phyloP scores from a whole-genome alignment of 352 stramenopile genomes.

The Saprolegnia diclina region DNA sequence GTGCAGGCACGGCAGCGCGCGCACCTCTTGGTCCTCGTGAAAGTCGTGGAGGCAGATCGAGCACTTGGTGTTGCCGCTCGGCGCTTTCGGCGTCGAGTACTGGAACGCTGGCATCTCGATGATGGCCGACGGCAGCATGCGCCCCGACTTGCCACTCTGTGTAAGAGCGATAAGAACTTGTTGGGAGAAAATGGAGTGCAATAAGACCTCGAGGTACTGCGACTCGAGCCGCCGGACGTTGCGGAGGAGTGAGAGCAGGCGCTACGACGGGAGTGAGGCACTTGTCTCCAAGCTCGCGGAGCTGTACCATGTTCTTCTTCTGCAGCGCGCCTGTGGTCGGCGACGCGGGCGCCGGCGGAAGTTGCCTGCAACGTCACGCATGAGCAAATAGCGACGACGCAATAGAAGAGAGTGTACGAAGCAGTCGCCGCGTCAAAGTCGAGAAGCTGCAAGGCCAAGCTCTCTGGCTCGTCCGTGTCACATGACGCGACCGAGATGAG shows the following conservation, averaged over 20 bases:
- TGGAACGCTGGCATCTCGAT: constrained; percentile 14
- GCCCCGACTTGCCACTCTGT: constrained; percentile 13
- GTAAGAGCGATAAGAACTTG: background rate
- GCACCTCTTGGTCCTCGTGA: constrained; percentile 79
- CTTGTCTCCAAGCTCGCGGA: background rate
- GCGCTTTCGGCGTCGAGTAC: background rate
- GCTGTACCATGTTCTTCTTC: constrained; percentile 12
- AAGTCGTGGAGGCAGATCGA: constrained; percentile 90
- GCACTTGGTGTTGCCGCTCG: constrained; percentile 35
- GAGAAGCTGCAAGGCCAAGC: constrained; percentile 20
- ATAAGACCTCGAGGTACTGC: constrained; percentile 18
- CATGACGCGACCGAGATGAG: constrained; percentile 20
- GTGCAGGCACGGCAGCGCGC: constrained; percentile 92
- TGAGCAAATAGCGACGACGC: background rate
- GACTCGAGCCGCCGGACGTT: constrained; percentile 18
- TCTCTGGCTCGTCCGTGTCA: constrained; percentile 18
- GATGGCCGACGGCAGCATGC: constrained; percentile 19
- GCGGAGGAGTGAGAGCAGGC: constrained; percentile 15
- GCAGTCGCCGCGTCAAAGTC: background rate
- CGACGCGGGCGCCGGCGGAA: background rate
- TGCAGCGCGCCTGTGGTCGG: background rate
- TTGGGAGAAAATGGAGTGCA: too few species aligned
- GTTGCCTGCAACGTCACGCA: background rate
- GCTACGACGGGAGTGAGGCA: background rate
- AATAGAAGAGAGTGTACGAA: background rate